phyloP scores from a whole-genome alignment of 2,329 filamentous ascomycete genomes.

The Arthroderma sp. region DNA sequence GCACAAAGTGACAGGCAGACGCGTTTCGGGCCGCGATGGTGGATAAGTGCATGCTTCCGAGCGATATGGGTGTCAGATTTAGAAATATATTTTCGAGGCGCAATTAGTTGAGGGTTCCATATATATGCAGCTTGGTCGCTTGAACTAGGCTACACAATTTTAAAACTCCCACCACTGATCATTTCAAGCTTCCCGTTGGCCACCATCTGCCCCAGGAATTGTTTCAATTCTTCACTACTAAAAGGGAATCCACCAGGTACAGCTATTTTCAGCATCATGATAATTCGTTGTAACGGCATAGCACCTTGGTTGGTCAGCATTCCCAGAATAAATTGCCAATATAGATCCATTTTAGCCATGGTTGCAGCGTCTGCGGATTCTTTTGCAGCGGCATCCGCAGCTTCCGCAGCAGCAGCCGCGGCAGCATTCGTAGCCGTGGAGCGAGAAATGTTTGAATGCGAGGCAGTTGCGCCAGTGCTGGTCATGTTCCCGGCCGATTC shows the following conservation, averaged over 20 bases:
- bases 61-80: not conserved
- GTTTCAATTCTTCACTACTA: slow-evolving; percentile 74
- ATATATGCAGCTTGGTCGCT: not conserved
- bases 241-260: slow-evolving; percentile 79
- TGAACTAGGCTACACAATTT: slow-evolving; percentile 20
- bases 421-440: slow-evolving; percentile 7
- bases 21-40: no score
- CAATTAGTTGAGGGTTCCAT: not conserved
- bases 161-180: slow-evolving; percentile 56
- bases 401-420: slow-evolving; percentile 27
- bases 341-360: slow-evolving; percentile 57
- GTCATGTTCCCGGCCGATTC: slow-evolving; percentile 12
- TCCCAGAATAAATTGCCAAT: slow-evolving; percentile 82
- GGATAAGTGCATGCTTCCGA: no score
- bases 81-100: not conserved
- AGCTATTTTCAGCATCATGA: slow-evolving; percentile 91
- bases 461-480: slow-evolving; percentile 8
- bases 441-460: slow-evolving; percentile 13
- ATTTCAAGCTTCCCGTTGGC: slow-evolving; percentile 54
- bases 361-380: slow-evolving; percentile 44
- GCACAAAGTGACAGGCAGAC: no score
- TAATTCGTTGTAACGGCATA: slow-evolving; percentile 69
- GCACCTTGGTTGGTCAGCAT: slow-evolving; percentile 89
- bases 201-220: slow-evolving; percentile 70
- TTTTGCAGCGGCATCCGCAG: slow-evolving; percentile 29